A percentile compares a stretch with the other conserved stretches of the same genome.
Conservation (phyloP, 1,284 basidiomycete species). For the Heterobasidion occidentale region DNA sequence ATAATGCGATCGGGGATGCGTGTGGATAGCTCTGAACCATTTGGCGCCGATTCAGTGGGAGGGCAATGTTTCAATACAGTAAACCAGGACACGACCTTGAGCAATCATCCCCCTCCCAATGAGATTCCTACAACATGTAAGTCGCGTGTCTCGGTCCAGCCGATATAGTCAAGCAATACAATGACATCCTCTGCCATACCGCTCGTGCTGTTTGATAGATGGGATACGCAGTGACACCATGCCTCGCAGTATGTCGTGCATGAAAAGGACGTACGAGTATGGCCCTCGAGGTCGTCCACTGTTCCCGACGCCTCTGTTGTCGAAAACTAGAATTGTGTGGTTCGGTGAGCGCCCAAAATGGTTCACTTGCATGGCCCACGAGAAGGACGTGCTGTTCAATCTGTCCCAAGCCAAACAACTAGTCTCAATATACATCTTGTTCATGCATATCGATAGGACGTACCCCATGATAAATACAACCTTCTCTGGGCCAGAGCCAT, state of each 20-base stretch:
- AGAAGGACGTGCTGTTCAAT: constrained; percentile 55
- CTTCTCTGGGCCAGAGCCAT: constrained; percentile 58
- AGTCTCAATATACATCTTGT: neutral
- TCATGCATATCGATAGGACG: neutral
- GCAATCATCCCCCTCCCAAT: constrained; percentile 88
- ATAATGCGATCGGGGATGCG: constrained; percentile 60
- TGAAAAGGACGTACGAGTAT: constrained; percentile 36
- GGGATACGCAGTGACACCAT: neutral
- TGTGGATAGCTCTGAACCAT: constrained; percentile 47
- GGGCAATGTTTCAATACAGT: neutral
- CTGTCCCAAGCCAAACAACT: constrained; percentile 16
- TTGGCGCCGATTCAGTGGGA: neutral
- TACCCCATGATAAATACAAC: constrained; percentile 69
- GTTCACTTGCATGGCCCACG: constrained; percentile 54
- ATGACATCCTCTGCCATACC: constrained; percentile 77
- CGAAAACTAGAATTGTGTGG: constrained; percentile 71
- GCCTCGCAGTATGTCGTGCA: neutral
- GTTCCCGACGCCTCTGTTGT: constrained; percentile 84
- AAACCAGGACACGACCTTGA: constrained; percentile 38
- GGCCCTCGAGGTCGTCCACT: constrained; percentile 65
- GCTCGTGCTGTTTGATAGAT: constrained; percentile 41
- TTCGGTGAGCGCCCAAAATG: constrained; percentile 42
- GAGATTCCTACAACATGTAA: constrained; percentile 76
- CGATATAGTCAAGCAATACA: constrained; percentile 62
- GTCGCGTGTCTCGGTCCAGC: constrained; percentile 57